Evolutionary conservation across 2,329 filamentous ascomycete species (phyloP), one percentile per base, ranked within the genome.

Genomic region (Lachnellula suecica): DNA sequence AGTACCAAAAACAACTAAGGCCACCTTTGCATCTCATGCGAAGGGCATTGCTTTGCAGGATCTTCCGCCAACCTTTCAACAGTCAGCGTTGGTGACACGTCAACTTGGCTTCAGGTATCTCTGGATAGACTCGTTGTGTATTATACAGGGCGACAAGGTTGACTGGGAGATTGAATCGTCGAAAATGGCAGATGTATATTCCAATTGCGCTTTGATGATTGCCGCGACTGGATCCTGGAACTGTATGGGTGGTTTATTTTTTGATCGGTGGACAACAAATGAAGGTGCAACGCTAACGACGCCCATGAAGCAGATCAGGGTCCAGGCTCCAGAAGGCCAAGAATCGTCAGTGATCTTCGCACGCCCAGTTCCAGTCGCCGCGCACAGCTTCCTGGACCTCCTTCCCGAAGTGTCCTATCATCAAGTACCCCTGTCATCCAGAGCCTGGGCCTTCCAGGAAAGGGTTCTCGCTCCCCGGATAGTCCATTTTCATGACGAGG

Each of bases 111-210:
- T n/a, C n/a, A n/a, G n/a, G 2, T 52, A 48, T 25, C 55, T 60
- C 15, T 60, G 53, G 51, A 49, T 59, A 24, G 52, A 59, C 44
- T 34, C 52, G 4, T n/a, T 59, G 29, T 59, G 57, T 41, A 60
- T 60, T 43, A 47, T 58, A 15, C 58, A 58, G 44, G 53, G 56
- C 19, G 40, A 47, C 24, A 8, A n/a, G 2, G 38, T 29, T 6
- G 57, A 57, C 37, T 59, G 51, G 54, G 43, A 47, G 41, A 35
- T 24, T 11, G 56, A 60, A 35, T 48, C 52, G 3, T 38, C 27
- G 13, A 37, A 49, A 23, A 60, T 60, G 58, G 49, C 44, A 8
- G 35, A 37, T 6, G 46, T 60, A 13, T 60, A 58, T 24, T 31
- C 40, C 7, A 43, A 52, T 31, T 29, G 47, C 17, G 45, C 47